Evolutionary conservation across 2,329 filamentous ascomycete genomes (phyloP), one percentile per base, ranked within the genome.

Genomic region (Arthrobotrys megalospora): DNA sequence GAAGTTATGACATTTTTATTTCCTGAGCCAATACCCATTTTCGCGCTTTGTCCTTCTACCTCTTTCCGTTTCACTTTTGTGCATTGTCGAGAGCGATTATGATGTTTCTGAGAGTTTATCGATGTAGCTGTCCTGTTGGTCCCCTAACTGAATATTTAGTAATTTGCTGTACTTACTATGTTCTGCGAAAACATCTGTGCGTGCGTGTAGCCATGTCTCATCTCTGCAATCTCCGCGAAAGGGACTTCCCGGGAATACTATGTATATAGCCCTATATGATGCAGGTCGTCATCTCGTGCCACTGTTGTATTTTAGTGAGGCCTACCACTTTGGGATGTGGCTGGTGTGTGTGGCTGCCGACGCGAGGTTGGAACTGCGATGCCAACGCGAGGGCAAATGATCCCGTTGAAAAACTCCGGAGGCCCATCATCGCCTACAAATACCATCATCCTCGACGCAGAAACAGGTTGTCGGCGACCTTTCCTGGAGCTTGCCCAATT

Each of bases 1-100:
- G 71, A 76, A 55, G 47, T 76, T 14, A 76, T 62, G 71, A 76
- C 24, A 14, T 41, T 53, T 45, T 36, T n/a, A 21, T 24, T 58
- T 41, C 16, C 53, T 8, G 4, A 60, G 12, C 28, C 45, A 52
- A 66, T 52, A 48, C 60, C 63, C 63, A 66, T 38, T 58, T 38
- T 53, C 41, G 32, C 62, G 14, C 58, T 34, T 45, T 47, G 10
- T 70, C n/a, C 38, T 43, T 53, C 32, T 34, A n/a, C 21, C n/a
- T n/a, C n/a, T 47, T 16, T 28, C 21, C 21, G 2, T 53, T 53
- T 55, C 11, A n/a, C 10, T n/a, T 45, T 62, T 6, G 21, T 32
- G 41, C 38, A 45, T 55, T 45, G 3, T 48, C 11, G 36, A 43
- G 34, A 60, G 55, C 55, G 55, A 60, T 8, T 48, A 10, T 48